Evolutionary conservation across 2,329 filamentous ascomycete genomes (phyloP).

Genomic region (Phaeosphaeriaceae sp.): DNA sequence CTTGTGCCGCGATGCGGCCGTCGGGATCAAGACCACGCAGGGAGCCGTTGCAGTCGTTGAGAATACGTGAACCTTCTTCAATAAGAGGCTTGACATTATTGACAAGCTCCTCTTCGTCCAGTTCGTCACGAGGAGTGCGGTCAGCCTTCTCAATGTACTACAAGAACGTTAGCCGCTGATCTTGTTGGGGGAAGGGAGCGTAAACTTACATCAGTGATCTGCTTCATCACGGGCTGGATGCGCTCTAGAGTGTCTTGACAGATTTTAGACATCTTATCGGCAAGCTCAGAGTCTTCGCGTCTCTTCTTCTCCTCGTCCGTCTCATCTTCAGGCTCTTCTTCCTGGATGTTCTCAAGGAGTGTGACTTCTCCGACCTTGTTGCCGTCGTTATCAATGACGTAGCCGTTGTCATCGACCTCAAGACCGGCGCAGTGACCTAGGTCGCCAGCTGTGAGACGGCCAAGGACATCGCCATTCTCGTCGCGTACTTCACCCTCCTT

Average conservation of each 20-base stretch:
- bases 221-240: constrained; percentile 82
- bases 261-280: constrained; percentile 73
- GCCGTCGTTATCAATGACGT: constrained; percentile 61
- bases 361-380: constrained; percentile 70
- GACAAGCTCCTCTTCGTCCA: constrained; percentile 89
- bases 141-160: constrained; percentile 81
- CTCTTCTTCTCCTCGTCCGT: constrained; percentile 52
- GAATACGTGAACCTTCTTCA: constrained; percentile 81
- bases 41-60: constrained; percentile 84
- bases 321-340: constrained; percentile 61
- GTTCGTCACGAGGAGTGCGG: constrained; percentile 80
- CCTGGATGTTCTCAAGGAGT: constrained; percentile 65
- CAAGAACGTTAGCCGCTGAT: constrained; percentile 32
- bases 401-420: constrained; percentile 60
- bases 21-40: constrained; percentile 90
- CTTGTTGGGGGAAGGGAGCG: not conserved
- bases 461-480: constrained; percentile 58
- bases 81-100: constrained; percentile 86
- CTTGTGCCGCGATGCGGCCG: constrained; percentile 81
- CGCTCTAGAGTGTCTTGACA: constrained; percentile 82
- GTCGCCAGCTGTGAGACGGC: constrained; percentile 58
- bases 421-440: constrained; percentile 60
- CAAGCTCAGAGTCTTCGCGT: constrained; percentile 75
- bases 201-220: constrained; percentile 75
- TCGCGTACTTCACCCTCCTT: constrained; percentile 61